Evolutionary conservation across 306 rosid genomes (phyloP).

Genomic region (Vicia faba): DNA sequence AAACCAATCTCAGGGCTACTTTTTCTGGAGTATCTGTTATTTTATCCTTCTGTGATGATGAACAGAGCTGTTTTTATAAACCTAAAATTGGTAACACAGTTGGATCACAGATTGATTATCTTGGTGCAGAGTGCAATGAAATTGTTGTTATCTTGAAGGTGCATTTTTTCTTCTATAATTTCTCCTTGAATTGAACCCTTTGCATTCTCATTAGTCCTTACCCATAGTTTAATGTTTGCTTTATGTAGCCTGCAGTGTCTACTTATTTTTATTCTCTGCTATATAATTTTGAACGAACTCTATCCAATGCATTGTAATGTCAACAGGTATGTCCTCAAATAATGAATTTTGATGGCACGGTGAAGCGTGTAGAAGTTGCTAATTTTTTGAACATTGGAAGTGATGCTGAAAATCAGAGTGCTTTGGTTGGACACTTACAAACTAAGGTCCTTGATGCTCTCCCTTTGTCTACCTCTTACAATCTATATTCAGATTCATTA

Average conservation of each 20-base stretch:
- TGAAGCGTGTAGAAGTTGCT: conserved; percentile 63
- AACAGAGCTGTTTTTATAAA: conserved; percentile 37
- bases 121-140: conserved; percentile 68
- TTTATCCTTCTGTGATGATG: conserved; percentile 66
- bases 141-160: conserved; percentile 70
- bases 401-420: conserved; percentile 48
- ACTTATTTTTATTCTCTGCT: conserved; percentile 28
- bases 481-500: conserved; percentile 45
- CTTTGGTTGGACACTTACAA: conserved; percentile 56
- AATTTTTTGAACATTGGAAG: conserved; percentile 50
- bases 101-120: conserved; percentile 50
- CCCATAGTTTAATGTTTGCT: conserved; percentile 32
- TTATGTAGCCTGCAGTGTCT: conserved; percentile 26
- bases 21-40: conserved; percentile 79
- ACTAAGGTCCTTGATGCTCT: conserved; percentile 67
- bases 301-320: conserved; percentile 43
- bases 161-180: conserved; percentile 37
- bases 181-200: not conserved
- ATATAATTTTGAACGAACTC: conserved; percentile 35
- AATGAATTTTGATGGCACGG: conserved; percentile 60
- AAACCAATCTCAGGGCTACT: conserved; percentile 80
- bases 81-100: conserved; percentile 37
- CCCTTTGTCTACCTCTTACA: conserved; percentile 58
- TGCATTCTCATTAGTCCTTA: conserved; percentile 15
- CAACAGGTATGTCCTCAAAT: conserved; percentile 69